Evolutionary conservation across 352 stramenopile species (phyloP), one percentile per base, ranked within the genome.

Genomic region (Pythium rishiriense): DNA sequence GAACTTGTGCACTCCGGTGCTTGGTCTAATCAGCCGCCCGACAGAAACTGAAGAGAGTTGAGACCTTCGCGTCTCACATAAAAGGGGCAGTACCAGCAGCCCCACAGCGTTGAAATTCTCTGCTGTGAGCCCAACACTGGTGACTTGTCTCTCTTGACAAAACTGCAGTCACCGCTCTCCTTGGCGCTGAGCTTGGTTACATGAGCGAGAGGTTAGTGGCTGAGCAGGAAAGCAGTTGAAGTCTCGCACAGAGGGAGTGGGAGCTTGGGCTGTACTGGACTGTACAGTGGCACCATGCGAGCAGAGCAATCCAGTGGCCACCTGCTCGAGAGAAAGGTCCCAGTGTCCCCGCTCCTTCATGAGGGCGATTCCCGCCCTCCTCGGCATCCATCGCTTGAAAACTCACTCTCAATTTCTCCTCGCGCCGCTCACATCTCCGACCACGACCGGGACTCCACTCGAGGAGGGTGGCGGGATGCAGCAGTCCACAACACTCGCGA

Each of bases 391-490:
- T 17, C 33, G 10, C 33, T 51, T 29, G 26, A 5, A 9, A 22
- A 3, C 26, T 54, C 48, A 54, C 48, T 54, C 11, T 33, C 48
- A 19, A 54, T 41, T 25, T 54, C 26, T 54, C 24, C 26, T 54
- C 48, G 48, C 14, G 25, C 17, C 48, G 25, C 48, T 4, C 41
- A 47, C 21, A 24, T 14, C 41, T 47, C 41, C 21, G 6, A 12
- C 41, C 41, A 53, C 12, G 10, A 29, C 24, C 3, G 1, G 33
- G 33, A 39, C n/a, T n/a, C n/a, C n/a, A n/a, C n/a, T n/a, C n/a
- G n/a, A n/a, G n/a, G n/a, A n/a, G n/a, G n/a, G n/a, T n/a, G n/a
- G 24, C 21, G 7, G 6, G 8, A 57, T 57, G 49, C 14, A 28
- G 15, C 29, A 43, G 14, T 19, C 41, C 19, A 24, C 19, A 11